phyloP scores from a whole-genome alignment of 1,139 yeast species.

The Geotrichum siamense region DNA sequence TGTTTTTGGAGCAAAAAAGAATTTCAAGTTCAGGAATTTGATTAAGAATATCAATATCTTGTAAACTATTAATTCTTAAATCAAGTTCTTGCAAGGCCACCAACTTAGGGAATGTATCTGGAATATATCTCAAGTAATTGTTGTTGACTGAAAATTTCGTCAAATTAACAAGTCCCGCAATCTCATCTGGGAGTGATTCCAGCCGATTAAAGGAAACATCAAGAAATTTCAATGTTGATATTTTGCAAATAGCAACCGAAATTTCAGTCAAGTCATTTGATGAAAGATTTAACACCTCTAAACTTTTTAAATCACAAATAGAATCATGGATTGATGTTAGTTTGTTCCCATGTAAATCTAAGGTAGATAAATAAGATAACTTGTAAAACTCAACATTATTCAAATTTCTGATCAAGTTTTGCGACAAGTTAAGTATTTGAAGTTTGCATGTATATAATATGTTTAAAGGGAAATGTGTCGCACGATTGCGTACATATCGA shows the following conservation, averaged over 20 bases:
- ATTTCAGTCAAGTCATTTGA: conserved; percentile 67
- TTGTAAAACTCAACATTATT: conserved; percentile 30
- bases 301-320: conserved; percentile 48
- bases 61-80: conserved; percentile 64
- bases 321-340: conserved; percentile 57
- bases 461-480: conserved; percentile 65
- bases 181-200: conserved; percentile 50
- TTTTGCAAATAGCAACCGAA: conserved; percentile 62
- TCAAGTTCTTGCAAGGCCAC: conserved; percentile 64
- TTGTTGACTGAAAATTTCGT: conserved; percentile 70
- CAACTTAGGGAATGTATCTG: conserved; percentile 48
- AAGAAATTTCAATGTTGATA: conserved; percentile 55
- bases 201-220: conserved; percentile 81
- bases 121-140: conserved; percentile 55
- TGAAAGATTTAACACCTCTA: conserved; percentile 63
- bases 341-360: conserved; percentile 61
- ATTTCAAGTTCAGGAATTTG: conserved; percentile 62
- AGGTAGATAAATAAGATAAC: conserved; percentile 26
- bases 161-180: conserved; percentile 52
- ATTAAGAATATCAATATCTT: conserved; percentile 57
- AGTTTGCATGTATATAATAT: conserved; percentile 63
- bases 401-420: conserved; percentile 32
- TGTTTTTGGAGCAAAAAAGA: conserved; percentile 69
- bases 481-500: conserved; percentile 65
- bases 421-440: conserved; percentile 55